Evolutionary conservation across 352 stramenopile species (phyloP), one percentile per base, ranked within the genome.

Genomic region (Pythium aphanidermatum): DNA sequence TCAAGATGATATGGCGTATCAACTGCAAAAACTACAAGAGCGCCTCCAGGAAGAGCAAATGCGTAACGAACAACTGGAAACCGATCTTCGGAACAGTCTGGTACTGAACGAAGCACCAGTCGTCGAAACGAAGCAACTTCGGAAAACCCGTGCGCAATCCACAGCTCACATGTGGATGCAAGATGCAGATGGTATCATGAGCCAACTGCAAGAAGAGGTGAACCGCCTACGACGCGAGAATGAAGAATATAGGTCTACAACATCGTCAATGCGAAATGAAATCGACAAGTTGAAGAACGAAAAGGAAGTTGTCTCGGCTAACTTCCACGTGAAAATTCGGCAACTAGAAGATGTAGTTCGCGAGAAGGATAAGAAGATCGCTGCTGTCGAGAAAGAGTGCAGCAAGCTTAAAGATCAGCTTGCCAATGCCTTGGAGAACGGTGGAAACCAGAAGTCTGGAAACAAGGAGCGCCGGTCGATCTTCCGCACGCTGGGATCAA

Each of bases 301-400:
- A 17, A 88, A 93, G 56, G 84, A 88, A 34, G 58, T 91, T 9
- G 34, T 77, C 12, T 64, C 69, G 0, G 82, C 74, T 1, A 91
- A 89, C 17, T 84, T 84, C 28, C 79, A 89, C 54, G 73, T 94
- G 47, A 92, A 92, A 48, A 80, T 93, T 33, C 75, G 74, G n/a
- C 70, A 83, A 19, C 70, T 77, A 9, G 74, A 91, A 44, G 74
- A 90, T 32, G 66, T 53, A 39, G 74, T 87, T 51, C 71, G 81
- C 41, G 75, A 93, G 28, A 93, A 93, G 48, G 76, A 93, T 46
- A 91, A 93, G 53, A 87, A 89, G 24, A 71, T 93, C 19, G 70
- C 72, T 21, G 61, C 61, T 20, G 62, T 74, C 2, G 74, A 94
- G 55, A 80, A 76, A 27, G 82, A 94, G 31, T 76, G 65, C 23